Base-by-base conservation (phyloP, 352 stramenopile species). In the Phytophthora chlamydospora region DNA sequence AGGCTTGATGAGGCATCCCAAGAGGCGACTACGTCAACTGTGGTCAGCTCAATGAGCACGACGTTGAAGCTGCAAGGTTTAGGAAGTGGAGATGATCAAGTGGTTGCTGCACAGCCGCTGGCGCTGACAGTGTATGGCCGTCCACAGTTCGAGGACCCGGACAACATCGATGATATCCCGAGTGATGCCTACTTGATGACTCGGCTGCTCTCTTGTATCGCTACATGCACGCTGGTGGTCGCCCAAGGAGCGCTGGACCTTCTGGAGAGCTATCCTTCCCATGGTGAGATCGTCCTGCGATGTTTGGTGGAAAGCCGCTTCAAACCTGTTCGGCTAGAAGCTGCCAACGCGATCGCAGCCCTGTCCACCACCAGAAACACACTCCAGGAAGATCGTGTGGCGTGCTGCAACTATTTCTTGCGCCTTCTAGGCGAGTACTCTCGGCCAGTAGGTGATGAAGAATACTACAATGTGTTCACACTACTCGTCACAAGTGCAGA, bases 401-500 rank as follows among this genome's bases (percentile, higher is more conserved):
- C 57, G 13, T 89, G 72, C 48, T 79, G 64, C 43, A 64, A 71
- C 35, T 80, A 76, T 40, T 88, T 80, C n/a, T 47, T 90, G 13
- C 58, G 63, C 17, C 44, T 87, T 36, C 46, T 90, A 17, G 77
- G 78, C n/a, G 71, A 71, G 2, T 90, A 80, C 43, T 66, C 71
- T 35, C 70, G 68, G 2, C 24, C 62, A 39, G 72, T 87, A 17
- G 61, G 31, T 39, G 56, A 81, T 27, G 70, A 83, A 55, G 80
- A 90, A 58, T 90, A 88, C 61, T 90, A 85, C 49, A 76, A 76
- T 41, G 74, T 87, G 35, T 87, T 82, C 46, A 82, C 73, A 29
- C 50, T 88, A 19, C 73, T 90, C n/a, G 68, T 90, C 4, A 73
- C 71, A 17, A 82, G 61, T 48, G 72, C 68, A 9, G 63, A 82